A percentile compares a stretch with the other conserved stretches of the same genome.
Evolutionary conservation across 805 yeast genomes (phyloP).

Genomic region (Barnettozyma californica): DNA sequence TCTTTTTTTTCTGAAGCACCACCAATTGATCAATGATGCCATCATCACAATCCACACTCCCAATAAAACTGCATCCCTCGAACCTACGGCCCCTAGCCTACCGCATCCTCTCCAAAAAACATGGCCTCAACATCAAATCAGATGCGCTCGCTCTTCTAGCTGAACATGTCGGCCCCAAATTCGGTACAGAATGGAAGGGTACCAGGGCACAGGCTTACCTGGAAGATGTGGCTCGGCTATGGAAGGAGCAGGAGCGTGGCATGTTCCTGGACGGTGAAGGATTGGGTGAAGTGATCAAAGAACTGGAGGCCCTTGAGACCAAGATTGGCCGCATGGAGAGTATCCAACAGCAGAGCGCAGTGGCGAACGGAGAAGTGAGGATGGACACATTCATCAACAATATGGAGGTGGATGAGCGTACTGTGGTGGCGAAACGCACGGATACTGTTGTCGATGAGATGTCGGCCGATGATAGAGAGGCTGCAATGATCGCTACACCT

Average conservation of each 20-base stretch:
- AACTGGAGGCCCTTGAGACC: slow-evolving; percentile 32
- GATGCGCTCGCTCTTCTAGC: slow-evolving; percentile 74
- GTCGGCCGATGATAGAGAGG: slow-evolving; percentile 9
- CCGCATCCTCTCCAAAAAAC: slow-evolving; percentile 83
- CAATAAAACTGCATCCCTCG: slow-evolving; percentile 73
- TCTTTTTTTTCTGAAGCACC: neutral
- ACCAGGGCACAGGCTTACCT: slow-evolving; percentile 54
- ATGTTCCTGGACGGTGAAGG: slow-evolving; percentile 77
- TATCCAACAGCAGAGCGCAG: slow-evolving; percentile 1
- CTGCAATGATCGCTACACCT: slow-evolving; percentile 16
- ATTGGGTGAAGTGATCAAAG: slow-evolving; percentile 57
- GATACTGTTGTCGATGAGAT: slow-evolving; percentile 14
- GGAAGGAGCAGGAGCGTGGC: slow-evolving; percentile 91
- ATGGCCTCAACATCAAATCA: slow-evolving; percentile 84
- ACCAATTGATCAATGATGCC: neutral
- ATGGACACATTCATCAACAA: slow-evolving; percentile 12
- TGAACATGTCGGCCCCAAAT: slow-evolving; percentile 65
- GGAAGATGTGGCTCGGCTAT: slow-evolving; percentile 71
- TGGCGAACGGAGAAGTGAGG: slow-evolving; percentile 6
- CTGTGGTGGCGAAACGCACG: slow-evolving; percentile 3
- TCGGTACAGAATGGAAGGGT: slow-evolving; percentile 85
- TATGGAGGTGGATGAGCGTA: neutral
- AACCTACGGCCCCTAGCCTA: slow-evolving; percentile 89
- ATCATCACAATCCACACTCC: slow-evolving; percentile 41
- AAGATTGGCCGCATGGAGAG: slow-evolving; percentile 5